Base-by-base conservation (phyloP, 2,329 filamentous ascomycete species). In the Aspergillus versicolor region DNA sequence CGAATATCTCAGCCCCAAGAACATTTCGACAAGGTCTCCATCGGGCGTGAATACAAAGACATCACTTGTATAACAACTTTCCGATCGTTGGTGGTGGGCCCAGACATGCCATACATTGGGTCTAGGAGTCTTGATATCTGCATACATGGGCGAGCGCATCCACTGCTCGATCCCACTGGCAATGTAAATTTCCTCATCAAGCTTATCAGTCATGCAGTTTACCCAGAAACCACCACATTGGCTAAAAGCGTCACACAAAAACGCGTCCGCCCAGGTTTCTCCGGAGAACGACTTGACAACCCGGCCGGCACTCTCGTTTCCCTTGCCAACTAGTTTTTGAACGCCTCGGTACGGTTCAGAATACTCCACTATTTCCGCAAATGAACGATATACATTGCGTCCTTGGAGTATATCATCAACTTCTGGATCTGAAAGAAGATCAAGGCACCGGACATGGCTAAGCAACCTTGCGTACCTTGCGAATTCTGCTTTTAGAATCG, bases 191-290 rank as follows among this genome's bases (percentile, higher is more conserved):
- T 72, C 65, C 0, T 54, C 45, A 3, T 58, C 15, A 0, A 52
- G 3, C 1, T 58, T 52, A 22, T 73, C 67, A 0, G 66, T 69
- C 69, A 75, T 70, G 34, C 67, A 73, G 51, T 77, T 77, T 3
- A 72, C 70, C 53, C 70, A 71, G 5, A 78, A 69, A 0, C 75
- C 74, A 6, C 69, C 71, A 3, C 74, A 65, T 49, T 75, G 73
- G 43, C 66, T 64, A 52, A 73, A 74, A 0, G 61, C 61, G 48
- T 75, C 73, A 2, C 59, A 57, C 7, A 69, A 51, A 27, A 61
- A 60, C 0, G 65, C 52, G 49, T 73, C 70, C 0, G 70, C 58
- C 68, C 65, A 70, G 5, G 67, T 69, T 30, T 60, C 41, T 1
- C 55, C 43, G 0, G 42, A 58, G 32, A 61, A 61, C 11, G 52